phyloP scores from a whole-genome alignment of 345 rosid genomes.

The Cardamine resedifolia region DNA sequence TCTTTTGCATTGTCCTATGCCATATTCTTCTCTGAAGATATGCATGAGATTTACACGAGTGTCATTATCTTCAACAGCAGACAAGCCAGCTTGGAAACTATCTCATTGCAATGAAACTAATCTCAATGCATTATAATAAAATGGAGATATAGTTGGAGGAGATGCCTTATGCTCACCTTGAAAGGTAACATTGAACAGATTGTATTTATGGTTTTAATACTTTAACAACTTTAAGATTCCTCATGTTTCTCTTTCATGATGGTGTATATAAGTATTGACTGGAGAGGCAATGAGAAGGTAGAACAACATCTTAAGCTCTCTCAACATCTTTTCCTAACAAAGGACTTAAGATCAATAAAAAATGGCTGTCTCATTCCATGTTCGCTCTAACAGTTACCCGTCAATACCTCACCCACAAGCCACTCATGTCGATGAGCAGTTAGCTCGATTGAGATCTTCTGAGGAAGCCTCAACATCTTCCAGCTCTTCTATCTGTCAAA shows the following conservation, averaged over 20 bases:
- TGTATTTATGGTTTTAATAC: neutral
- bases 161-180: neutral
- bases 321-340: neutral
- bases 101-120: neutral
- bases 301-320: constrained; percentile 6
- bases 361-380: constrained; percentile 33
- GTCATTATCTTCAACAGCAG: constrained; percentile 3
- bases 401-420: constrained; percentile 34
- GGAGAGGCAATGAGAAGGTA: constrained; percentile 11
- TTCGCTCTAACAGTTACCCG: constrained; percentile 43
- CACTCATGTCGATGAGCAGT: constrained; percentile 34
- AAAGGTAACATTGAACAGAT: neutral
- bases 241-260: neutral
- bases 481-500: constrained; percentile 25
- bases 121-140: neutral
- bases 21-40: neutral
- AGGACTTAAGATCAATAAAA: neutral
- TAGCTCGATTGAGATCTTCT: constrained; percentile 35
- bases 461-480: constrained; percentile 38
- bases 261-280: constrained; percentile 19
- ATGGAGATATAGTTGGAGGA: neutral
- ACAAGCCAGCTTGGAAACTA: constrained; percentile 18
- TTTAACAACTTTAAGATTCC: neutral
- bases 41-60: constrained; percentile 10
- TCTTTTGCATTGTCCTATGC: neutral